Conservation (phyloP, 495 filamentous ascomycete genomes). For the Trichocladium uniseriatum region DNA sequence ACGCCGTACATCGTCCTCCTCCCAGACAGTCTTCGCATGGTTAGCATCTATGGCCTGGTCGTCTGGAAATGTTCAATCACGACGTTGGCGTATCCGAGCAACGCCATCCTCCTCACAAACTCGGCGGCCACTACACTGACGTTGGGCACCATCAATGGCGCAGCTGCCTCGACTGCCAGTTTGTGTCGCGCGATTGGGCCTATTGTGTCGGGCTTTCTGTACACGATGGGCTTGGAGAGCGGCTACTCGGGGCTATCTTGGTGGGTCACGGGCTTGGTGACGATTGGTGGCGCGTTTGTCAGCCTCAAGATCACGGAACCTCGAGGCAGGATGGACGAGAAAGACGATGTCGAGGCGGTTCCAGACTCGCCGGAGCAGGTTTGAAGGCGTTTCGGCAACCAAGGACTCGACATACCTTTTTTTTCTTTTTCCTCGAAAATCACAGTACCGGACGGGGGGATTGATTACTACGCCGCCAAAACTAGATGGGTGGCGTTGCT, state of each 20-base stretch:
- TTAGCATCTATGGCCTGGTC: conserved; percentile 63
- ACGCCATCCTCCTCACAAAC: conserved; percentile 76
- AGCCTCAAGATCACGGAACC: conserved; percentile 42
- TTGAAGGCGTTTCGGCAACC: conserved; percentile 1
- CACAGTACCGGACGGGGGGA: too few species aligned
- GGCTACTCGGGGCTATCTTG: conserved; percentile 83
- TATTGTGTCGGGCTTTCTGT: conserved; percentile 75
- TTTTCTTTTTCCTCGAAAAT: not conserved
- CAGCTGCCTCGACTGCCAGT: conserved; percentile 84
- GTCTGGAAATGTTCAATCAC: conserved; percentile 84
- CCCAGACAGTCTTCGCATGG: conserved; percentile 57
- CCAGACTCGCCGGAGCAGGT: not conserved
- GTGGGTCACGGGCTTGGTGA: conserved; percentile 78
- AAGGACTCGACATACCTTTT: not conserved
- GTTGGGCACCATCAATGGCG: conserved; percentile 84
- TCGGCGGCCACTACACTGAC: conserved; percentile 70
- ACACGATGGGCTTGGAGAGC: conserved; percentile 64
- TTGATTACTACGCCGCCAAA: not conserved
- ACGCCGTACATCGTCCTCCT: conserved; percentile 86
- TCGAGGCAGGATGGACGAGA: conserved; percentile 30
- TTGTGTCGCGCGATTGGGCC: conserved; percentile 80
- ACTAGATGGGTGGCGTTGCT: not conserved
- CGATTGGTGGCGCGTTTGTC: conserved; percentile 56
- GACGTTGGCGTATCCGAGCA: conserved; percentile 77
- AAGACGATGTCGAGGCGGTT: conserved; percentile 14